Conservation (phyloP, 768 basidiomycete species). For the Xerocomus potaroensis region DNA sequence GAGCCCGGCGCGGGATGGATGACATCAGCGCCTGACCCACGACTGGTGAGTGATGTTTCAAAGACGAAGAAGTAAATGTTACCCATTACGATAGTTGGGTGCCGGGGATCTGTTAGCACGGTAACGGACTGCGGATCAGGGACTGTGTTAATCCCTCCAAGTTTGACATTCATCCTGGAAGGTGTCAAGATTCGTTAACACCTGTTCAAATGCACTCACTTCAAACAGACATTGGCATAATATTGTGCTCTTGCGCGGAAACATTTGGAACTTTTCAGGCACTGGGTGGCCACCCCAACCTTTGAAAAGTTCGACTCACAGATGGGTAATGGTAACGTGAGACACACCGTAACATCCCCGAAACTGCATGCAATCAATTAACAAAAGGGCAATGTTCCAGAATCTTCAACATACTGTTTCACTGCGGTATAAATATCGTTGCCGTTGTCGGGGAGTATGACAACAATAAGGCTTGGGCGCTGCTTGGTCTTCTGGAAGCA, state of each 20-base stretch:
- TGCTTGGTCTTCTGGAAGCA: conserved; percentile 37
- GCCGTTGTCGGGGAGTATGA: conserved; percentile 68
- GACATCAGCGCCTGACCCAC: conserved; percentile 63
- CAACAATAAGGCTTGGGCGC: conserved; percentile 57
- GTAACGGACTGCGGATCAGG: conserved; percentile 66
- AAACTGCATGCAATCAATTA: conserved; percentile 43
- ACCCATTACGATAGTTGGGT: conserved; percentile 81
- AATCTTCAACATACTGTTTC: conserved; percentile 57
- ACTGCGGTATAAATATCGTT: conserved; percentile 74
- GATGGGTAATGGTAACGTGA: not conserved
- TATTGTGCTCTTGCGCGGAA: conserved; percentile 68
- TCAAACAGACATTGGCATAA: conserved; percentile 75
- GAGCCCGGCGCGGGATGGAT: conserved; percentile 81
- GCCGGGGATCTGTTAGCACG: conserved; percentile 60
- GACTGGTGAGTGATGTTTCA: conserved; percentile 2
- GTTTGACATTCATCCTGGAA: conserved; percentile 73
- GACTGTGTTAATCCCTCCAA: conserved; percentile 78
- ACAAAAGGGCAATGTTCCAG: not conserved
- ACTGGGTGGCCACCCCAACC: conserved; percentile 78
- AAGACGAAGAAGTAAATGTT: conserved; percentile 5
- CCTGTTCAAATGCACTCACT: conserved; percentile 43
- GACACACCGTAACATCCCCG: conserved; percentile 57
- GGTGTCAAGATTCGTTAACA: not conserved
- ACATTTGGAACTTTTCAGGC: conserved; percentile 65
- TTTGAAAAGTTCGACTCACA: conserved; percentile 21